Evolutionary conservation across 257 asterid genomes (phyloP), one percentile per base, ranked within the genome.

Genomic region (Fraxinus americana): DNA sequence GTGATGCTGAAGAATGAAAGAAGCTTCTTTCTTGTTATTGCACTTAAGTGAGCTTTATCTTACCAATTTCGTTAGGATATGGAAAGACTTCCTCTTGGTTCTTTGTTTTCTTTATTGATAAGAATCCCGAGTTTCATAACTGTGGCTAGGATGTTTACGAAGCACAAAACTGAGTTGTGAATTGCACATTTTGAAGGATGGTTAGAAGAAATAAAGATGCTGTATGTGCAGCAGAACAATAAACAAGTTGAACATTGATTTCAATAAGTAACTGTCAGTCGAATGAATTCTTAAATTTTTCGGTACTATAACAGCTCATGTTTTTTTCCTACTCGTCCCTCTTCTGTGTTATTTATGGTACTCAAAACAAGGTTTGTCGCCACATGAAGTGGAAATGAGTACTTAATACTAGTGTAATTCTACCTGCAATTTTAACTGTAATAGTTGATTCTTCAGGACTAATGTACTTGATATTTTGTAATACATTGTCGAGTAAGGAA

Each of bases 1-100:
- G 85, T 72, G 90, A 88, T 19, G 90, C 90, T 19, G 90, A 86
- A 84, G 90, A 83, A 82, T 83, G 84, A 86, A 71, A 71, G 39
- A 48, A 70, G 52, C 82, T 57, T 54, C 17, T 63, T 63, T 21
- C 21, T 61, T n/a, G 14, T 61, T 61, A 10, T n/a, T 61, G 11
- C 12, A 23, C 67, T 61, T 21, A 7, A 59, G 5, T 21, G 61
- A 14, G 61, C 5, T 17, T 17, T 5, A 52, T 16, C 68, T 4
- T 63, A 63, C 14, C 35, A 63, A 10, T 63, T 25, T 52, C 63
- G 1, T 52, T 52, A 5, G 10, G 25, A 52, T 16, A 17, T 19
- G 21, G 25, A 52, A 19, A 19, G 63, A 52, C 6, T 19, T 52
- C 25, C 25, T 52, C 54, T 52, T 1, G 23, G 63, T 52, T 17